Percentiles rank a stretch among this genome's conserved stretches.
Conservation (phyloP, 2,329 filamentous ascomycete genomes). For the Akanthomyces dipterigenus region DNA sequence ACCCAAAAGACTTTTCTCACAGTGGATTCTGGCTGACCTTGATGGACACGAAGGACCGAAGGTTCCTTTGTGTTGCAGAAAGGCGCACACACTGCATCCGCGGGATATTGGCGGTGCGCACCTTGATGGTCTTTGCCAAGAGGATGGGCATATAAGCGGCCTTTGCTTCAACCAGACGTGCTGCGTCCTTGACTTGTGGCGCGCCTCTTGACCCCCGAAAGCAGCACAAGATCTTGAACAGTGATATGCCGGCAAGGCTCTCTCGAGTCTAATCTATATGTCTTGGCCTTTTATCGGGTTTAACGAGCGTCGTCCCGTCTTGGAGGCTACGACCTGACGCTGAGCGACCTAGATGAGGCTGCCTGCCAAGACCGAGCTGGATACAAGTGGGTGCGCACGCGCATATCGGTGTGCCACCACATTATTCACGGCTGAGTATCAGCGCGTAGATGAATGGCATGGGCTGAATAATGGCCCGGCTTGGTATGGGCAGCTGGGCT, state of each 20-base stretch:
- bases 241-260: not conserved
- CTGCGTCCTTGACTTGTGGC: not conserved
- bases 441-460: not conserved
- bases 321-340: no score
- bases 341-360: not conserved
- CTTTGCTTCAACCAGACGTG: not conserved
- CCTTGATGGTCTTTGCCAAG: slow-evolving; percentile 9
- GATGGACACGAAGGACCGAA: not conserved
- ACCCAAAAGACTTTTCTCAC: not conserved
- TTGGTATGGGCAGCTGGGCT: not conserved
- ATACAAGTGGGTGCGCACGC: not conserved
- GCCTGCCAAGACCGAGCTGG: not conserved
- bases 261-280: no score
- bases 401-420: not conserved
- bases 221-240: not conserved
- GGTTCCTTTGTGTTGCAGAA: not conserved
- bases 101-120: not conserved
- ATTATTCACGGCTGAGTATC: not conserved
- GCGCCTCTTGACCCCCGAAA: not conserved
- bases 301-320: no score
- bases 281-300: not conserved
- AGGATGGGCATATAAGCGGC: not conserved
- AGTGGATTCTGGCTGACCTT: slow-evolving; percentile 4
- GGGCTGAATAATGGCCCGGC: not conserved
- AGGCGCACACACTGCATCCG: not conserved